These are phyloP conservation scores for Collybia nuda DNA, from an alignment of 768 basidiomycete genomes.

Conservation along the genomic window DNA sequence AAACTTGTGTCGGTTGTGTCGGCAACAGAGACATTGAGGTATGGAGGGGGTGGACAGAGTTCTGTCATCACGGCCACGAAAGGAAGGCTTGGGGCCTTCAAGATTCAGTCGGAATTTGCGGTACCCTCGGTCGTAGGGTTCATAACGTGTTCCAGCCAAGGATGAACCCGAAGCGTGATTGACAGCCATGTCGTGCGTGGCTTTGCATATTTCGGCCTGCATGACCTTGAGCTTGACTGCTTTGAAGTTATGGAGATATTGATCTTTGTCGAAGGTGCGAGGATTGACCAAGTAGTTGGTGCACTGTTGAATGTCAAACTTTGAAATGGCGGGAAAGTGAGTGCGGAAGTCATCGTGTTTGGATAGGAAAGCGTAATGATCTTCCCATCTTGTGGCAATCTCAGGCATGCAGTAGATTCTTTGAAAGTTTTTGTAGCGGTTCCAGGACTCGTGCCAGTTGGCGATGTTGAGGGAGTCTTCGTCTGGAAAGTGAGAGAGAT, in stretches of 20 bases:
- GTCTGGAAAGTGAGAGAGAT: slow-evolving; percentile 11
- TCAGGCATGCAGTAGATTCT: neutral
- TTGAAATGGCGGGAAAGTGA: slow-evolving; percentile 13
- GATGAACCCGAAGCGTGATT: no score
- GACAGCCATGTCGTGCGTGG: neutral
- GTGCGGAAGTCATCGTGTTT: slow-evolving; percentile 6
- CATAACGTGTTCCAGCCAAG: neutral
- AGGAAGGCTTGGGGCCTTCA: slow-evolving; percentile 3
- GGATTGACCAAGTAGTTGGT: slow-evolving; percentile 1
- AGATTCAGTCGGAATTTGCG: neutral
- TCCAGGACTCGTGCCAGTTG: slow-evolving; percentile 16
- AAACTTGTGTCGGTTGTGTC: slow-evolving; percentile 9
- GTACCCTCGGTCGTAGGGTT: neutral
- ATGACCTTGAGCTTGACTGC: neutral
- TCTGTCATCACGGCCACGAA: slow-evolving; percentile 3
- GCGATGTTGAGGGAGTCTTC: slow-evolving; percentile 8
- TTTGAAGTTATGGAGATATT: neutral
- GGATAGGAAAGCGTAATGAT: neutral
- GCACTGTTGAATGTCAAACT: neutral
- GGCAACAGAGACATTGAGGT: slow-evolving; percentile 18
- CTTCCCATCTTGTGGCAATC: no score
- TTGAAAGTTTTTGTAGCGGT: slow-evolving; percentile 6
- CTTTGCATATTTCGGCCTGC: neutral
- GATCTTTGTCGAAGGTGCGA: no score
- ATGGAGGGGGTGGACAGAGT: neutral